Evolutionary conservation across 2,329 filamentous ascomycete species (phyloP).

Genomic region (Clarireedia hainanense): DNA sequence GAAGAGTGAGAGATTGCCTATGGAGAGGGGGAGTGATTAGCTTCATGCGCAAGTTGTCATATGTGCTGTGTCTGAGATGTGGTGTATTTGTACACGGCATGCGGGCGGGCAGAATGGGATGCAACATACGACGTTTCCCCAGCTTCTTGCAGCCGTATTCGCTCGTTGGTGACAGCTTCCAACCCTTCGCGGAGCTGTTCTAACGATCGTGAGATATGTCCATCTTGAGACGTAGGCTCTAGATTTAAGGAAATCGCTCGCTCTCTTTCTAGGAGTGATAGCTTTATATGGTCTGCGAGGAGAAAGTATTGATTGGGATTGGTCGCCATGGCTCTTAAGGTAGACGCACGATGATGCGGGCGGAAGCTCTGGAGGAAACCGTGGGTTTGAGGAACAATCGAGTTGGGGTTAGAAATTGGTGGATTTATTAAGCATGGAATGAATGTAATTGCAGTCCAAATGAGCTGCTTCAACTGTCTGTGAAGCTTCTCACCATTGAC

Average conservation of each 20-base stretch:
- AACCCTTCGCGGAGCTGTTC: slow-evolving; percentile 81
- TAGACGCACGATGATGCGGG: neutral
- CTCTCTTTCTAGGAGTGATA: slow-evolving; percentile 87
- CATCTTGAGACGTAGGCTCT: slow-evolving; percentile 65
- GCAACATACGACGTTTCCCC: slow-evolving; percentile 53
- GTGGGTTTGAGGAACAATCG: neutral
- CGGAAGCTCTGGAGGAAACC: neutral
- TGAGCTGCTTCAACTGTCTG: neutral
- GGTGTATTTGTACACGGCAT: neutral
- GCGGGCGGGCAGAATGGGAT: neutral
- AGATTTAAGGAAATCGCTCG: slow-evolving; percentile 75
- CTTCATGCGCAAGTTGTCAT: neutral
- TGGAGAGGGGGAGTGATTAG: neutral
- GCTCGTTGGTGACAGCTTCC: slow-evolving; percentile 57
- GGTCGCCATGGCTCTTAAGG: slow-evolving; percentile 35
- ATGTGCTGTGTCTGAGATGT: neutral
- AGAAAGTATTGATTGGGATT: slow-evolving; percentile 76
- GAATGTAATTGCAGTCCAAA: neutral
- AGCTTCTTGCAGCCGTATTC: slow-evolving; percentile 53
- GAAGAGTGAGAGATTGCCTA: slow-evolving; percentile 39
- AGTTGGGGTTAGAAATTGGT: neutral
- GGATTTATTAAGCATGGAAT: neutral
- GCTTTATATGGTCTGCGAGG: slow-evolving; percentile 92
- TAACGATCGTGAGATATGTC: slow-evolving; percentile 79
- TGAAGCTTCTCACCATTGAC: neutral